Evolutionary conservation across 495 filamentous ascomycete genomes (phyloP), one percentile per base, ranked within the genome.

Genomic region (Tuber magnatum): DNA sequence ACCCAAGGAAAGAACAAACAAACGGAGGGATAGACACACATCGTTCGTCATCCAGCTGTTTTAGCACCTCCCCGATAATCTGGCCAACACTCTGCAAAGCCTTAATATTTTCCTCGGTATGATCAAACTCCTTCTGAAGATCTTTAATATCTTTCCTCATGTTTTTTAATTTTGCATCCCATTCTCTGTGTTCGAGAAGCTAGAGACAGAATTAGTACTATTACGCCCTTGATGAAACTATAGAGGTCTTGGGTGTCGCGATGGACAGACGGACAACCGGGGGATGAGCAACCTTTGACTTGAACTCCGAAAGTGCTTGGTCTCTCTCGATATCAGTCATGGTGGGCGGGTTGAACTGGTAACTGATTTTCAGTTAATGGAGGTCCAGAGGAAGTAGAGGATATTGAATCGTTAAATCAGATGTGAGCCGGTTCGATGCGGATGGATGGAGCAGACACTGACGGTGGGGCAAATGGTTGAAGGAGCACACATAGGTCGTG

Each of bases 91-190:
- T 98, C 87, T 99, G 95, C 80, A 99, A 85, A 78, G 95, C 95
- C 87, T 99, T 99, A 87, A 99, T 98, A 86, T 98, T 98, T 77
- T 99, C 96, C 85, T 99, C 95, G 40, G 95, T 97, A 73, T 94
- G 89, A 84, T 98, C 94, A 80, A 94, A 98, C 76, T 98, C 94
- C 77, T 92, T 93, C 81, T 97, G 93, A 56, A 97, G 84, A 71
- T 91, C 93, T 86, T 97, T 98, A 84, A 99, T 97, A 56, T 97
- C 96, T 85, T 94, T 85, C 68, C 95, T 91, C 74, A 99, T 84
- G 12, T 90, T 88, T 85, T 97, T 98, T 69, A 99, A 87, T 87
- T 98, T 99, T 38, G 96, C 90, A 84, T 99, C 96, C 92, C 93
- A 97, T 87, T 99, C 96, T 85, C 95, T 90, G 74, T 96, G 94